These are phyloP conservation scores for Penicillium italicum DNA, from an alignment of 2,329 filamentous ascomycete genomes.

Conservation along the genomic window DNA sequence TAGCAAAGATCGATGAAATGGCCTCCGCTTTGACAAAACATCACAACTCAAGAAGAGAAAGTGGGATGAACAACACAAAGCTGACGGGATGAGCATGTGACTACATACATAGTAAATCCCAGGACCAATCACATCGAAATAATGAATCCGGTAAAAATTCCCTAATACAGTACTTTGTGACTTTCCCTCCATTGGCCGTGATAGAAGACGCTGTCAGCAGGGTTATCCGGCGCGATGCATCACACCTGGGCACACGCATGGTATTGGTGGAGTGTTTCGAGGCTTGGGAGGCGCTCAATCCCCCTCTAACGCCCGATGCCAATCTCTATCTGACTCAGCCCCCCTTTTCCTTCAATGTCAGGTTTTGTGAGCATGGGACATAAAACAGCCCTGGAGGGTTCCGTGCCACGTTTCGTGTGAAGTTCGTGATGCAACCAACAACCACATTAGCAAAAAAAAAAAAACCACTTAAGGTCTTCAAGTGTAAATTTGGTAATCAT, in stretches of 20 bases:
- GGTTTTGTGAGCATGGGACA: slow-evolving; percentile 48
- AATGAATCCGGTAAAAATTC: slow-evolving; percentile 12
- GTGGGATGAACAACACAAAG: neutral
- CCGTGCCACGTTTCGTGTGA: slow-evolving; percentile 45
- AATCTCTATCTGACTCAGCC: slow-evolving; percentile 1
- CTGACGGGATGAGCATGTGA: slow-evolving; percentile 10
- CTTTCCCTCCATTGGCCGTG: neutral
- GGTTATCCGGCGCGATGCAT: neutral
- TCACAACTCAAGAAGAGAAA: neutral
- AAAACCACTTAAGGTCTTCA: slow-evolving; percentile 43
- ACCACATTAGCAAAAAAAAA: slow-evolving; percentile 53
- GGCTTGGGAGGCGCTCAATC: neutral
- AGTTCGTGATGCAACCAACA: slow-evolving; percentile 48
- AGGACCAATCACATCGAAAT: slow-evolving; percentile 6
- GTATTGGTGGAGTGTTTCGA: neutral
- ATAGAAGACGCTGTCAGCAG: neutral
- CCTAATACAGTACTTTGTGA: neutral
- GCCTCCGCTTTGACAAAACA: neutral
- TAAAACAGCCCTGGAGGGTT: slow-evolving; percentile 48
- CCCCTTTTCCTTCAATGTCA: slow-evolving; percentile 24
- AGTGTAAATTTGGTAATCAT: neutral
- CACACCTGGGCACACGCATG: neutral
- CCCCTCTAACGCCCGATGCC: slow-evolving; percentile 9
- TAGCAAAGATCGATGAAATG: neutral
- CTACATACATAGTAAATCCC: neutral